These are phyloP conservation scores for Zizania palustris DNA, from an alignment of 202 grass and related monocot genomes.

Conservation along the genomic window DNA sequence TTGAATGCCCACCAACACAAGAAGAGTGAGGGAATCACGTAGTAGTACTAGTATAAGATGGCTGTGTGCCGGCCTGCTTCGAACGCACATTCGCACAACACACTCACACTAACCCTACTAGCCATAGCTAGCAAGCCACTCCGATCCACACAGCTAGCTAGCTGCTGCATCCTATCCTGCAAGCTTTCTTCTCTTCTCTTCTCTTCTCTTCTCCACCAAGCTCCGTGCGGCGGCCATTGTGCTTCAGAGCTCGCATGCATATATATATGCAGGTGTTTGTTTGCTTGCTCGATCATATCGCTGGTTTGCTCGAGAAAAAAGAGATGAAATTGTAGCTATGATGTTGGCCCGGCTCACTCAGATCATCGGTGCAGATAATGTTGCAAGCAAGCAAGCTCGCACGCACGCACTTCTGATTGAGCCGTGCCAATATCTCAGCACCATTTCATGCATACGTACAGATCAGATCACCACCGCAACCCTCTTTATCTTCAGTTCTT, in stretches of 20 bases:
- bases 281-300: too few species aligned
- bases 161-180: not conserved
- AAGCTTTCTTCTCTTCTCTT: not conserved
- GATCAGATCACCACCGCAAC: too few species aligned
- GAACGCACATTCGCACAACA: conserved; percentile 38
- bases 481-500: not conserved
- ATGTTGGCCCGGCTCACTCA: conserved; percentile 97
- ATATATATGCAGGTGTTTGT: too few species aligned
- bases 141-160: too few species aligned
- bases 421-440: conserved; percentile 98
- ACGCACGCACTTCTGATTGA: conserved; percentile 75
- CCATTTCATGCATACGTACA: conserved; percentile 50
- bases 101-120: conserved; percentile 38
- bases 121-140: not conserved
- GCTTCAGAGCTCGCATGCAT: not conserved
- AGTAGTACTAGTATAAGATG: conserved; percentile 39
- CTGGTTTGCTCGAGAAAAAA: not conserved
- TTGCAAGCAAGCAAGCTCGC: too few species aligned
- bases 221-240: not conserved
- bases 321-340: conserved; percentile 84
- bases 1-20: conserved; percentile 67
- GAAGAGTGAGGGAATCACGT: conserved; percentile 10
- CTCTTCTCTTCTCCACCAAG: not conserved
- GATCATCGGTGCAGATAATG: conserved; percentile 26
- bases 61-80: conserved; percentile 2